Evolutionary conservation across 1,284 basidiomycete genomes (phyloP), one percentile per base, ranked within the genome.

Genomic region (Pterulicium gracile): DNA sequence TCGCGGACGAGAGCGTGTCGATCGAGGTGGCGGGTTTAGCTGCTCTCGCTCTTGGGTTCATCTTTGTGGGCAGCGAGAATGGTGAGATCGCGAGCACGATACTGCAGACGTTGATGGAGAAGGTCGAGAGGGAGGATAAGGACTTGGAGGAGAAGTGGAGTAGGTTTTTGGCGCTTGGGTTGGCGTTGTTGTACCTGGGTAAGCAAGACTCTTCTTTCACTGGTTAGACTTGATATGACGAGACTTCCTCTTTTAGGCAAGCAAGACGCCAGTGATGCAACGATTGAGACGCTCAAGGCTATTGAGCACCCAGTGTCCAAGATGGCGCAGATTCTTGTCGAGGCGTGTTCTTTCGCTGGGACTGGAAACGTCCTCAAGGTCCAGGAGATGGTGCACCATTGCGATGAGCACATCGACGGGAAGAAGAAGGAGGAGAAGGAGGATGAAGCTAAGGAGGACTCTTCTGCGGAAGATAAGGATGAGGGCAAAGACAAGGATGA

Each of bases 331-430:
- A 85, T 97, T 46, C 72, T 99, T 40, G 91, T 98, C 17, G 92
- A 98, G 57, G 88, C 90, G 42, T 97, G 94, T 61, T 83, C 93
- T 2, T 98, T 88, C 60, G 95, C 94, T 2, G 96, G 91, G 3
- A 95, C 92, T 0, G 94, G 95, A 32, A 96, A 98, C 58, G 95
- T 98, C 2, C 72, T 99, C 49, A 92, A 92, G 66, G 77, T 99
- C 21, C 96, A 98, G 61, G 73, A 75, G 42, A 88, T 98, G 78
- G 75, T 98, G 15, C 92, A 97, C 57, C 78, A 91, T 53, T 98
- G 95, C 58, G 88, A 88, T 44, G 94, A 98, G 60, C 93, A 97
- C 57, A 73, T 92, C 50, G 79, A 81, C 51, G 73, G 74, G 46
- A 61, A 73, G 52, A 74, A 77, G 52, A 72, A 75, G 47, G 68